A percentile compares a stretch with the other conserved stretches of the same genome.
Evolutionary conservation across 805 yeast genomes (phyloP).

Genomic region (Wickerhamiella galacta): DNA sequence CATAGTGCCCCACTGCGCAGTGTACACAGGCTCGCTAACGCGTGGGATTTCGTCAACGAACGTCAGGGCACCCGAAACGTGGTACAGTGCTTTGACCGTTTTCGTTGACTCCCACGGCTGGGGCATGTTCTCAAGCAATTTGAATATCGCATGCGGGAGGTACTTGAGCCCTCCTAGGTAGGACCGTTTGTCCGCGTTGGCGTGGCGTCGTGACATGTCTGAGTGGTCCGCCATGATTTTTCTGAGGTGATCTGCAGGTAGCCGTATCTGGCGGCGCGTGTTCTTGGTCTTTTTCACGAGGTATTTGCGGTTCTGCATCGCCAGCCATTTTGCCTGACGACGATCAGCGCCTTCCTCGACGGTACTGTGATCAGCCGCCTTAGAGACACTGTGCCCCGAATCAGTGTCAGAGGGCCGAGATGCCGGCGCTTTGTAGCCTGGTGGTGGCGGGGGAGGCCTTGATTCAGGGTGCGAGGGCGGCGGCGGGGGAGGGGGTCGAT

Average conservation of each 20-base stretch:
- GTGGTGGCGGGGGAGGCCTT: conserved; percentile 10
- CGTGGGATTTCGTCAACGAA: conserved; percentile 86
- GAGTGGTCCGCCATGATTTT: conserved; percentile 72
- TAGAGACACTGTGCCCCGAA: background rate
- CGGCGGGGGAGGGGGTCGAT: background rate
- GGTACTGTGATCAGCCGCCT: background rate
- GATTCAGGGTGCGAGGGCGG: conserved; percentile 2
- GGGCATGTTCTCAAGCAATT: conserved; percentile 88
- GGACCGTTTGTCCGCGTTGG: conserved; percentile 70
- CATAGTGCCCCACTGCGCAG: conserved; percentile 88
- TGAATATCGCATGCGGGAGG: conserved; percentile 88
- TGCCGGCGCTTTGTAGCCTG: conserved; percentile 6
- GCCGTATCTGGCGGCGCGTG: conserved; percentile 39
- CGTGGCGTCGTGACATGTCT: conserved; percentile 63
- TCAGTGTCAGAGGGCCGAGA: background rate
- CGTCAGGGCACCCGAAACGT: conserved; percentile 83
- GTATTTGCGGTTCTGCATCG: conserved; percentile 42
- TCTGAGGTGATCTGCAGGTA: conserved; percentile 89
- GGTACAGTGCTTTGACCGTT: conserved; percentile 80
- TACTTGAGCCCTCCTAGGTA: conserved; percentile 83
- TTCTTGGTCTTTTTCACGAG: background rate
- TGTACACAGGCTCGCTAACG: conserved; percentile 80
- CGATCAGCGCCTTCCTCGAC: conserved; percentile 25
- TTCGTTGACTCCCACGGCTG: conserved; percentile 92
- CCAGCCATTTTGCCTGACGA: conserved; percentile 38